Base-by-base conservation (phyloP, 352 stramenopile species). In the Thalassiosira hispida region DNA sequence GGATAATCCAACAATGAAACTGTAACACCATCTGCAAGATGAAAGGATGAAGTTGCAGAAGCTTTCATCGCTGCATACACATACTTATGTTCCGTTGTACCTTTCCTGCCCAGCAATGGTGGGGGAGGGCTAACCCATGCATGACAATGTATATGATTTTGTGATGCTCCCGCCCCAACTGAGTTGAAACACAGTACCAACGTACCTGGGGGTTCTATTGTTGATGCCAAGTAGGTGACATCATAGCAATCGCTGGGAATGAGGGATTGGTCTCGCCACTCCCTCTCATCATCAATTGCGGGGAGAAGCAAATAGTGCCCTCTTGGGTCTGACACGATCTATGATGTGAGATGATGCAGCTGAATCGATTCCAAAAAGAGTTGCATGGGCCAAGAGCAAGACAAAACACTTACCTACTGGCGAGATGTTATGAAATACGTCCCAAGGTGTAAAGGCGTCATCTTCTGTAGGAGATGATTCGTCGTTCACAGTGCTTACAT, bases 71-170 rank as follows among this genome's bases (percentile, higher is more conserved):
- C 60, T 14, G 71, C 63, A 61, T 76, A 75, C 1, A 2, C 63
- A 61, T 76, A 75, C 1, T 1, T 20, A 29, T 73, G n/a, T 18
- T 59, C 35, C n/a, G 1, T 62, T 46, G n/a, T 73, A 20, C 3
- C 12, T 20, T 72, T 33, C 27, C 42, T 80, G 33, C 47, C 18
- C 16, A 70, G 31, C 22, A 85, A 70, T 16, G 73, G 67, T 20
- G 78, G 27, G 18, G 75, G 77, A 18, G 83, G 83, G 52, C 31
- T 64, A 11, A 77, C 56, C 80, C 84, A 90, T n/a, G 57, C 67
- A 64, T 90, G 84, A 56, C 56, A 77, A 70, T 90, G 84, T 66
- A 87, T 83, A 49, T 90, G 84, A 81, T 90, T 90, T 65, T 90
- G 84, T 22, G 46, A 76, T 23, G 84, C 84, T 35, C 67, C 80